Base-by-base conservation (phyloP, 257 asterid genomes). In the Solanum bukasovii region DNA sequence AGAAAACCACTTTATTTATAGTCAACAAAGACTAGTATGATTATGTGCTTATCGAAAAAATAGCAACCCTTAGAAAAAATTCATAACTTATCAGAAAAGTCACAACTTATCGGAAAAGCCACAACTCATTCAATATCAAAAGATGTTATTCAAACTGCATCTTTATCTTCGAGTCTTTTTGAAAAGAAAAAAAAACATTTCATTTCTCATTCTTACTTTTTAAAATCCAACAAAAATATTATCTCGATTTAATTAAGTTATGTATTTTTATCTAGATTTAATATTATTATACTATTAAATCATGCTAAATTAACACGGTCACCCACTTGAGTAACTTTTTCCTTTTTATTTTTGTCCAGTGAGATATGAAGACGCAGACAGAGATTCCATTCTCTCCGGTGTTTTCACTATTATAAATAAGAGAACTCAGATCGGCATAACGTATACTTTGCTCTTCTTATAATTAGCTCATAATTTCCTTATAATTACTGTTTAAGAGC, bases 21-120 rank as follows among this genome's bases (percentile, higher is more conserved):
- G 0, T 23, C 6, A 59, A 59, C 2, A 56, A 56, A 56, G 10
- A 18, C 0, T 56, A 56, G 1, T 59, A 56, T 59, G 12, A 59
- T 0, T 1, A 20, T 18, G 11, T 59, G 11, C 11, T 21, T 59
- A 59, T 59, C 5, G 4, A 8, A 59, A 21, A 59, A 59, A 8
- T 59, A 7, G 2, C 5, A 3, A 9, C 2, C 0, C 12, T 7
- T 21, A 3, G 0, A 59, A 14, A 49, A 14, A 5, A 0, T 4
- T 46, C 5, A 59, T 9, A 21, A 59, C 12, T 59, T 23, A 8
- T 59, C 8, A 49, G 7, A 59, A 20, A 59, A 59, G 1, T 7
- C 23, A 52, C n/a, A 21, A 61, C 2, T 61, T 23, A 8, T 59
- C 8, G 14, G 7, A 59, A 20, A 59, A 59, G 1, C 3, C 23